These are phyloP conservation scores for Bipolaris victoriae DNA, from an alignment of 2,329 filamentous ascomycete species.

Conservation along the genomic window DNA sequence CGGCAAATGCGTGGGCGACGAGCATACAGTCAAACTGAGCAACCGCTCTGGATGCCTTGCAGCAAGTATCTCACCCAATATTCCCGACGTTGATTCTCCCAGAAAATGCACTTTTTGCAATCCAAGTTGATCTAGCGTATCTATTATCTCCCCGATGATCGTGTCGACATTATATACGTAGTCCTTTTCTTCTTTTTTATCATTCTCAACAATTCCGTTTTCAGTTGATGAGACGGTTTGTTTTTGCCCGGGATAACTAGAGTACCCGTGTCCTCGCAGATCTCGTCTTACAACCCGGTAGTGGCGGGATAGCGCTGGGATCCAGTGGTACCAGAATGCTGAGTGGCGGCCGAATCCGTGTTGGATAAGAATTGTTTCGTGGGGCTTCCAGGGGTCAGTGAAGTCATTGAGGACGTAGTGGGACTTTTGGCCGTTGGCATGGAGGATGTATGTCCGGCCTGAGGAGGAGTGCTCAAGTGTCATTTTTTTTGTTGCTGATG, in stretches of 20 bases:
- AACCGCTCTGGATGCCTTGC: conserved; percentile 40
- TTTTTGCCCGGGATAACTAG: conserved; percentile 27
- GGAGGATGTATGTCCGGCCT: conserved; percentile 37
- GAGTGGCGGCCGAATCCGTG: conserved; percentile 47
- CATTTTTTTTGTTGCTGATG: conserved; percentile 15
- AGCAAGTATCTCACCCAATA: conserved; percentile 45
- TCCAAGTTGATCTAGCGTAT: conserved; percentile 44
- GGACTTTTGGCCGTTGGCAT: conserved; percentile 40
- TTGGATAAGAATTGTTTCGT: conserved; percentile 46
- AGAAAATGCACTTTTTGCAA: conserved; percentile 44
- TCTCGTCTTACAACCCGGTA: conserved; percentile 46
- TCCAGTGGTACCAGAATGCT: conserved; percentile 48
- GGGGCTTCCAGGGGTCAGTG: conserved; percentile 41
- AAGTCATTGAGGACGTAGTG: conserved; percentile 40
- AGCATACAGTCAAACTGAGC: conserved; percentile 41
- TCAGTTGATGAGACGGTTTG: not conserved
- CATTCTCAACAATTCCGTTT: too few relatives aligned
- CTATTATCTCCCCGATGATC: conserved; percentile 41
- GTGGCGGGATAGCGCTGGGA: conserved; percentile 38
- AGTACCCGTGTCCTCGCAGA: conserved; percentile 44
- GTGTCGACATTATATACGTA: conserved; percentile 36
- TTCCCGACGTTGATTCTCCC: conserved; percentile 45
- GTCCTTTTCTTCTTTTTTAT: not conserved
- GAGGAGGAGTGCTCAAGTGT: conserved; percentile 26
- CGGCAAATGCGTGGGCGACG: conserved; percentile 40